Base-by-base conservation (phyloP, 768 basidiomycete species). In the Gymnopilus junonius region DNA sequence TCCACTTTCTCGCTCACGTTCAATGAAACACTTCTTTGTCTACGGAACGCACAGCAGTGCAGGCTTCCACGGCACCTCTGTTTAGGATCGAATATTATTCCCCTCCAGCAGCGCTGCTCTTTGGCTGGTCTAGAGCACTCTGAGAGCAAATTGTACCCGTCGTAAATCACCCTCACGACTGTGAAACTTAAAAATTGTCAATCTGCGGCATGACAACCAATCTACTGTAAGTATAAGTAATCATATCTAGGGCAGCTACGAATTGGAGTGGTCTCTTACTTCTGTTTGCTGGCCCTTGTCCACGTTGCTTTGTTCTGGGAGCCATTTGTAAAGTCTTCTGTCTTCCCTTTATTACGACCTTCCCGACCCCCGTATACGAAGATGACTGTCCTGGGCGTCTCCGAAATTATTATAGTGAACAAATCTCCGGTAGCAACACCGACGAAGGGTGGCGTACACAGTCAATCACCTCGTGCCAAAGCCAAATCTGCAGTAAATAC, bases 241-340 rank as follows among this genome's bases (percentile, higher is more conserved):
- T 43, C 31, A 45, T 63, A 50, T 57, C 45, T 39, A 45, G 51
- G 55, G 45, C 56, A n/a, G 56, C 55, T 46, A 65, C 64, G 54
- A 61, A 65, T 58, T 50, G 60, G 64, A 60, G 31, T 56, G 43
- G 21, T 43, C 50, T 25, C 56, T 58, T 20, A 43, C 46, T 61
- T 53, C 50, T 60, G 64, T 42, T 20, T 42, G 25, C 43, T 55
- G 31, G 15, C n/a, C 32, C 42, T 43, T 40, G 32, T 34, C 51
- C 60, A 61, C 53, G 60, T 61, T 61, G 31, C 25, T 2, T 34
- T 55, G 21, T 25, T 40, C 17, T 20, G 48, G 20, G 23, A 34
- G 21, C 32, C 40, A 40, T 59, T 48, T 5, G 27, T 37, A 23
- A 31, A 29, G 17, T 27, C 27, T 25, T 40, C 20, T 27, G 40